phyloP scores from a whole-genome alignment of 164 flowering plant species.

The Platanus orientalis region DNA sequence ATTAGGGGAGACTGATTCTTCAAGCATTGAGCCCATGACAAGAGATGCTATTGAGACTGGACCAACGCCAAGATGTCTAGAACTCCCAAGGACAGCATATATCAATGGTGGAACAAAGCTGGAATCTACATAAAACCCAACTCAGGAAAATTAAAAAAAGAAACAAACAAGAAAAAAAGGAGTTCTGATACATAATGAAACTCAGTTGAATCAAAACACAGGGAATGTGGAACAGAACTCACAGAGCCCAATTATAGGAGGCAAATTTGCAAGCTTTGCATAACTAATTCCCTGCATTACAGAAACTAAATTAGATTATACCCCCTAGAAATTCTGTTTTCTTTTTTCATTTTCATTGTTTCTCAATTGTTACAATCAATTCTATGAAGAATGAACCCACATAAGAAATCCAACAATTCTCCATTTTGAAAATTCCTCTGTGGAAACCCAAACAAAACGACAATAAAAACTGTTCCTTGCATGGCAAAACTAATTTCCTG shows the following conservation, averaged over 20 bases:
- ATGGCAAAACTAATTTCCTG: too few relatives aligned
- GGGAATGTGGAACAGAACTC: constrained; percentile 17
- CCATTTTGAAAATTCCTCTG: too few relatives aligned
- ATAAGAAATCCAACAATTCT: too few relatives aligned
- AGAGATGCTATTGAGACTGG: constrained; percentile 59
- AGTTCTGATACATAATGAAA: not conserved
- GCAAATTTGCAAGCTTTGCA: constrained; percentile 61
- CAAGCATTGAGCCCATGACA: constrained; percentile 57
- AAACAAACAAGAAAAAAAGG: not conserved
- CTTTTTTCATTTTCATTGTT: not conserved
- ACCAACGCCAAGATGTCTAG: constrained; percentile 56
- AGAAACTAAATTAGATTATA: not conserved
- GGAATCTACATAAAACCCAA: constrained; percentile 39
- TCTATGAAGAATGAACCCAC: too few relatives aligned
- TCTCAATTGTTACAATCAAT: not conserved
- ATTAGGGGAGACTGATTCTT: constrained; percentile 27
- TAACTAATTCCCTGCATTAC: constrained; percentile 55
- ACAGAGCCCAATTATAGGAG: constrained; percentile 65
- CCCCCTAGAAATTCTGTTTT: not conserved
- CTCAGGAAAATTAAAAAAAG: not conserved
- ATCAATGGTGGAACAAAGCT: constrained; percentile 70
- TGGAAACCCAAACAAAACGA: too few relatives aligned
- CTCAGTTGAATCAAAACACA: not conserved
- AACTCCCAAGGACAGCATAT: constrained; percentile 58
- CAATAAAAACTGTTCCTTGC: too few relatives aligned